Conservation (phyloP, 2,329 filamentous ascomycete genomes). For the Ascochyta fabae region DNA sequence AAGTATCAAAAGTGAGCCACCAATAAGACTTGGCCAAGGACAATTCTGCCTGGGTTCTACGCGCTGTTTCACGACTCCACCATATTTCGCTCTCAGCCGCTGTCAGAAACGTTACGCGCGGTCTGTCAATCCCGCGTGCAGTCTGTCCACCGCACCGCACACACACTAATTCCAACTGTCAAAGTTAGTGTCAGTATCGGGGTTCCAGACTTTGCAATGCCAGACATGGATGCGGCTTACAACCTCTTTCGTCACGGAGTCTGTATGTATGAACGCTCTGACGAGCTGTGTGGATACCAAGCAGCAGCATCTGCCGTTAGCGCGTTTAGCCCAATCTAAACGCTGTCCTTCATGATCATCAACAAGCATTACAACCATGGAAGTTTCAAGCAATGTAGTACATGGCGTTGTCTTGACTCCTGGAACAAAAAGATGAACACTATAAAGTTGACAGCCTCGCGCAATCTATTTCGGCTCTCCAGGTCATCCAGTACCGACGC, state of each 20-base stretch:
- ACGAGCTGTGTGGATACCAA: conserved; percentile 4
- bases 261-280: not conserved
- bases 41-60: conserved; percentile 3
- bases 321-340: conserved; percentile 43
- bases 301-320: conserved; percentile 22
- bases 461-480: conserved; percentile 30
- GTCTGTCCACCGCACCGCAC: not conserved
- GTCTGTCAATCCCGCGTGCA: not conserved
- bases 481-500: conserved; percentile 27
- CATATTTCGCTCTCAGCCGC: conserved; percentile 9
- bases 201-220: not conserved
- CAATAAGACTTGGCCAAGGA: conserved; percentile 22
- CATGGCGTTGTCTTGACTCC: conserved; percentile 20
- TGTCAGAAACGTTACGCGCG: not conserved
- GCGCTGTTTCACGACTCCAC: conserved; percentile 24
- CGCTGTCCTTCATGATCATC: conserved; percentile 35
- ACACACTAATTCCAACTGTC: not conserved
- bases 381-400: conserved; percentile 29
- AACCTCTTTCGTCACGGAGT: conserved; percentile 6
- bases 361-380: conserved; percentile 25
- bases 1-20: conserved; percentile 24
- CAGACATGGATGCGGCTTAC: not conserved
- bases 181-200: not conserved
- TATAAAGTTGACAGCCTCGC: conserved; percentile 24
- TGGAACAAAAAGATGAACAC: conserved; percentile 29